phyloP scores from a whole-genome alignment of 768 basidiomycete species.

The Amanita pallidorosea region DNA sequence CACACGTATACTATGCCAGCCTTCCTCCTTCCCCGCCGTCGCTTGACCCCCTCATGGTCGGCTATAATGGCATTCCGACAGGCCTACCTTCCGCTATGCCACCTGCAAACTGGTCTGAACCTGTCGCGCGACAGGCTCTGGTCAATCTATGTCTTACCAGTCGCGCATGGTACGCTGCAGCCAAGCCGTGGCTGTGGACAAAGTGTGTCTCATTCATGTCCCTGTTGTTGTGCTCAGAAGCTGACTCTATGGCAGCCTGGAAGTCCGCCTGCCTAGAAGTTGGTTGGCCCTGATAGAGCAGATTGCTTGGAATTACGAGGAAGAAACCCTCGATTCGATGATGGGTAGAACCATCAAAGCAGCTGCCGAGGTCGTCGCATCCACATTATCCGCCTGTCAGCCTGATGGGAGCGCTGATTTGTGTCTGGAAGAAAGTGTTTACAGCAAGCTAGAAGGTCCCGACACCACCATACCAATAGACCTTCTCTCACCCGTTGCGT shows the following conservation, averaged over 20 bases:
- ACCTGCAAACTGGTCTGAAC: conserved; percentile 58
- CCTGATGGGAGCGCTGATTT: conserved; percentile 31
- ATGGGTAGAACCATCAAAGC: conserved; percentile 60
- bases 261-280: conserved; percentile 73
- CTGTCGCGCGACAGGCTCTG: conserved; percentile 52
- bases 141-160: conserved; percentile 68
- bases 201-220: conserved; percentile 25
- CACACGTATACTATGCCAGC: conserved; percentile 56
- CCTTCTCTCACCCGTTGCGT: conserved; percentile 66
- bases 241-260: conserved; percentile 29
- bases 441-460: conserved; percentile 48
- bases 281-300: conserved; percentile 80
- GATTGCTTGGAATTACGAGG: conserved; percentile 63
- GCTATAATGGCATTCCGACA: conserved; percentile 40
- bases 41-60: conserved; percentile 57
- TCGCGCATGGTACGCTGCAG: conserved; percentile 68
- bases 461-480: conserved; percentile 67
- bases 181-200: conserved; percentile 85
- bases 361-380: conserved; percentile 46
- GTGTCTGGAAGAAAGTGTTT: conserved; percentile 49
- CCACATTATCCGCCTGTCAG: conserved; percentile 31
- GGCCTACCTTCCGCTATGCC: conserved; percentile 68
- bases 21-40: conserved; percentile 45
- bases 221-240: background rate
- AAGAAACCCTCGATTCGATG: conserved; percentile 51